Evolutionary conservation across 1,284 basidiomycete genomes (phyloP).

Genomic region (Porogramme epimiltina): DNA sequence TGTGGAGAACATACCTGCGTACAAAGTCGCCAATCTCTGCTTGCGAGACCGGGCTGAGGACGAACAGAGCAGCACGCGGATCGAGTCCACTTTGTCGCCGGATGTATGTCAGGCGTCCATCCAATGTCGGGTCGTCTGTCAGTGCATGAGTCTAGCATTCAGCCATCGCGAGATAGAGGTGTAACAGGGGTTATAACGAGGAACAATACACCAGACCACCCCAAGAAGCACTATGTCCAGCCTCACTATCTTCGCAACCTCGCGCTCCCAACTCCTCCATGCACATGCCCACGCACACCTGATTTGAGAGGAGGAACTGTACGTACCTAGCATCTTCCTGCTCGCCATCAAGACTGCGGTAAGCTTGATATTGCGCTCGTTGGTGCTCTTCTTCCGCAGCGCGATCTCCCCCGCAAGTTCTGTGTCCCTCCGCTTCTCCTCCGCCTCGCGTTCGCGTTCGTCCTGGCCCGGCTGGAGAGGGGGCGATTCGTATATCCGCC

Average conservation of each 20-base stretch:
- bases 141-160: conserved; percentile 2
- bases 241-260: no score
- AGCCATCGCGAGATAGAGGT: no score
- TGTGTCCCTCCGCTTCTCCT: conserved; percentile 74
- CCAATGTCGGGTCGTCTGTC: conserved; percentile 81
- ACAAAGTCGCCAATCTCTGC: conserved; percentile 87
- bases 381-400: conserved; percentile 74
- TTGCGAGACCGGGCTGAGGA: conserved; percentile 86
- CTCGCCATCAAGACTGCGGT: conserved; percentile 94
- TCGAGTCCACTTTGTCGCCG: conserved; percentile 87
- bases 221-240: no score
- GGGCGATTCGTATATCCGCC: conserved; percentile 75
- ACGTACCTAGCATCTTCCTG: conserved; percentile 76
- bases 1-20: conserved; percentile 51
- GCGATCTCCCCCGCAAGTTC: conserved; percentile 81
- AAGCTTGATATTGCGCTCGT: conserved; percentile 89
- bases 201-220: no score
- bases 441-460: conserved; percentile 58
- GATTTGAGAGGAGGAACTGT: background rate
- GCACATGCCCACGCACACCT: no score
- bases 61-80: conserved; percentile 90
- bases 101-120: conserved; percentile 82
- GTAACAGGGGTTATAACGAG: no score
- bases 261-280: no score
- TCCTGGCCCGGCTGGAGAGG: conserved; percentile 59